Evolutionary conservation across 1,139 yeast genomes (phyloP).

Genomic region (Geotrichum cucujoidarum): DNA sequence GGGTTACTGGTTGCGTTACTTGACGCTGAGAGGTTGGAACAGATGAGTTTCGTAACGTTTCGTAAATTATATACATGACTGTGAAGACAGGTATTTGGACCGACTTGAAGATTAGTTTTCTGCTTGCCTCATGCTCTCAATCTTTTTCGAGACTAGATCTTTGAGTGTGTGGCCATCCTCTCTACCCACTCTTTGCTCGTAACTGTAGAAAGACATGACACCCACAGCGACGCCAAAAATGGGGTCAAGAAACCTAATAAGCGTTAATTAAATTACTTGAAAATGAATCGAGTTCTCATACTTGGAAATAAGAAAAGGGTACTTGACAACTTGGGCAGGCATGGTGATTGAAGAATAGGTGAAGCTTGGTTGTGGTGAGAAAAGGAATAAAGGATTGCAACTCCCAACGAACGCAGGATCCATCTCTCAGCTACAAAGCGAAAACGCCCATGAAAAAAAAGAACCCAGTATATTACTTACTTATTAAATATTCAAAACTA

Average conservation of each 20-base stretch:
- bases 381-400: neutral
- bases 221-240: constrained; percentile 20
- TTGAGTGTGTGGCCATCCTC: constrained; percentile 20
- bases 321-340: constrained; percentile 15
- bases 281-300: constrained; percentile 1
- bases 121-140: neutral
- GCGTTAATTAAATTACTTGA: no score
- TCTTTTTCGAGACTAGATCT: constrained; percentile 11
- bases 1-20: no score
- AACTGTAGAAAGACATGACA: constrained; percentile 15
- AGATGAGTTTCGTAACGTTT: no score
- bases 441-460: neutral
- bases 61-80: no score
- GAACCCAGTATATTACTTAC: constrained; percentile 3
- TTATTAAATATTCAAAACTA: neutral
- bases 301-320: constrained; percentile 20
- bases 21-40: no score
- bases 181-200: constrained; percentile 19
- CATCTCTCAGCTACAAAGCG: neutral
- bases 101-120: neutral
- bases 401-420: neutral
- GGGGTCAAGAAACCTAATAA: constrained; percentile 18
- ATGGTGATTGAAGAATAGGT: neutral
- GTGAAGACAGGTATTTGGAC: neutral
- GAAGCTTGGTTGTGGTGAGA: constrained; percentile 1